A percentile compares a stretch with the other conserved stretches of the same genome.
phyloP scores from a whole-genome alignment of 768 basidiomycete genomes.

The Phylloporus rhodoxanthus region DNA sequence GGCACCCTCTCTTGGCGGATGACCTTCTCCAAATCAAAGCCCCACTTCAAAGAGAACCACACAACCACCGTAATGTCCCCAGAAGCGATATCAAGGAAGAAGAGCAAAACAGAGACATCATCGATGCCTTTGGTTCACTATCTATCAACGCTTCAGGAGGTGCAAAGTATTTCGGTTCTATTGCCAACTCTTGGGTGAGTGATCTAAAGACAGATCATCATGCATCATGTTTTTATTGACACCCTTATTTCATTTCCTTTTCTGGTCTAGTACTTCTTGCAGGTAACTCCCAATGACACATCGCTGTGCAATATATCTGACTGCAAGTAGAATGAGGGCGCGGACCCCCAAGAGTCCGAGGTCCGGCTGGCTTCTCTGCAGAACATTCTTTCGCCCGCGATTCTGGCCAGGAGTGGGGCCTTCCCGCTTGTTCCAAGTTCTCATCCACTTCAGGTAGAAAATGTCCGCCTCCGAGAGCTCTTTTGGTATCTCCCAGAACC shows the following conservation, averaged over 20 bases:
- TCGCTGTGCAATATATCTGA: slow-evolving; percentile 7
- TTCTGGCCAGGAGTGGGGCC: slow-evolving; percentile 58
- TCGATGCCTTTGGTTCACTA: slow-evolving; percentile 78
- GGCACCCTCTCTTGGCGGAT: slow-evolving; percentile 63
- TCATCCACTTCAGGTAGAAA: slow-evolving; percentile 36
- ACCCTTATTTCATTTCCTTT: background rate
- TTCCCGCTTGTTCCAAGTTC: slow-evolving; percentile 52
- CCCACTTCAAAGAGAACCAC: slow-evolving; percentile 65
- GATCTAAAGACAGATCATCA: no score
- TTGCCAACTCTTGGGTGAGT: slow-evolving; percentile 68
- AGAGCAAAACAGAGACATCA: slow-evolving; percentile 58
- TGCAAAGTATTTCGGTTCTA: slow-evolving; percentile 71
- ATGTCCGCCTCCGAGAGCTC: slow-evolving; percentile 49
- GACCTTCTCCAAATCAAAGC: slow-evolving; percentile 73
- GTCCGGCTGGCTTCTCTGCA: slow-evolving; percentile 46
- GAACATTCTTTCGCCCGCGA: slow-evolving; percentile 53
- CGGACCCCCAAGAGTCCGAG: slow-evolving; percentile 46
- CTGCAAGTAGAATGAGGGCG: slow-evolving; percentile 48
- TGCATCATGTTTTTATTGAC: slow-evolving; percentile 1
- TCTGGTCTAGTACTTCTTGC: slow-evolving; percentile 57
- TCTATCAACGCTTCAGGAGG: slow-evolving; percentile 66
- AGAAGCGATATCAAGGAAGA: slow-evolving; percentile 50
- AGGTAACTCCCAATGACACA: slow-evolving; percentile 37
- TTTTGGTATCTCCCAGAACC: slow-evolving; percentile 66
- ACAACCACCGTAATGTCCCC: slow-evolving; percentile 35